Evolutionary conservation across 768 basidiomycete species (phyloP).

Genomic region (Cubamyces sp.): DNA sequence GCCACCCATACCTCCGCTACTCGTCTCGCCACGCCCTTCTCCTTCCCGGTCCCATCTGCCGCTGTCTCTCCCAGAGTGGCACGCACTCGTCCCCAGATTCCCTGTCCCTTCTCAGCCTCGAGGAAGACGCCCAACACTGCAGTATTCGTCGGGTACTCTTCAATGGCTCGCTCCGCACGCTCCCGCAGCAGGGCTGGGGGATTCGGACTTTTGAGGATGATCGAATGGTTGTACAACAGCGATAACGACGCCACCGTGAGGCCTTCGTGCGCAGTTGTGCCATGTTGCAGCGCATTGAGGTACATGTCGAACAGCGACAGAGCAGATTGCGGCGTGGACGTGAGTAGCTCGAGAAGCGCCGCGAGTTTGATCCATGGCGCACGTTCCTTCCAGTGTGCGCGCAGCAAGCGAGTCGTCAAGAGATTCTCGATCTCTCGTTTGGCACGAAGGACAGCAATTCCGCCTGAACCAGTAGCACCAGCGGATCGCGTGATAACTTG

Average conservation of each 20-base stretch:
- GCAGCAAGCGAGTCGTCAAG: slow-evolving; percentile 25
- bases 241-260: slow-evolving; percentile 57
- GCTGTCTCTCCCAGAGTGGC: slow-evolving; percentile 52
- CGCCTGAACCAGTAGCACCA: slow-evolving; percentile 53
- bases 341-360: slow-evolving; percentile 67
- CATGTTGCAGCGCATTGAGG: slow-evolving; percentile 29
- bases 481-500: slow-evolving; percentile 58
- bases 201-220: slow-evolving; percentile 57
- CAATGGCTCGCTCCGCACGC: slow-evolving; percentile 56
- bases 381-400: slow-evolving; percentile 54
- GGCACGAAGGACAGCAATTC: slow-evolving; percentile 61
- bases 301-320: slow-evolving; percentile 43
- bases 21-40: slow-evolving; percentile 62
- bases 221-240: slow-evolving; percentile 63
- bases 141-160: slow-evolving; percentile 69
- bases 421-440: slow-evolving; percentile 65
- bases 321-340: slow-evolving; percentile 46
- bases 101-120: slow-evolving; percentile 75
- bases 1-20: slow-evolving; percentile 77
- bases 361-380: slow-evolving; percentile 70
- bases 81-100: slow-evolving; percentile 76
- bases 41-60: slow-evolving; percentile 39
- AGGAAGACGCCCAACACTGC: slow-evolving; percentile 73
- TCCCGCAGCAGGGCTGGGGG: slow-evolving; percentile 63
- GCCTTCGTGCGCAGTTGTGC: slow-evolving; percentile 50